Evolutionary conservation across 352 stramenopile genomes (phyloP).

Genomic region (Globisporangium emineosum): DNA sequence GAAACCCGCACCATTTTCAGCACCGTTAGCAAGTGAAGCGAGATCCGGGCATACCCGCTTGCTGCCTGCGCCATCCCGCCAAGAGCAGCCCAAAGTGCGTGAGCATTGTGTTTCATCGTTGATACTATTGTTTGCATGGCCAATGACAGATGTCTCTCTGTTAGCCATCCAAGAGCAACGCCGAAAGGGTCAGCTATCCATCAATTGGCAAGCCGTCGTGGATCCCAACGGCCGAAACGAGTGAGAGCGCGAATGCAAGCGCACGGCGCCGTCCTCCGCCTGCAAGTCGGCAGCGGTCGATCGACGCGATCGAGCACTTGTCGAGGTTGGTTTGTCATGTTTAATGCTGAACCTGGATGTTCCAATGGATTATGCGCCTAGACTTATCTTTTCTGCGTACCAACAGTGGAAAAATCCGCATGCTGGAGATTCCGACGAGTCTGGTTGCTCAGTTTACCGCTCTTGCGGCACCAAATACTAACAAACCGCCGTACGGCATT

Average conservation of each 20-base stretch:
- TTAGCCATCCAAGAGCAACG: slow-evolving; percentile 8
- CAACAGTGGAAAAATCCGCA: slow-evolving; percentile 53
- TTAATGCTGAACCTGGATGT: not conserved
- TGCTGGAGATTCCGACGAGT: slow-evolving; percentile 63
- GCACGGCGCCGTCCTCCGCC: slow-evolving; percentile 19
- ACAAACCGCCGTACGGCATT: slow-evolving; percentile 70
- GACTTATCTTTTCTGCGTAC: too few species aligned
- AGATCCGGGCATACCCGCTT: not conserved
- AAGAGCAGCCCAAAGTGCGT: slow-evolving; percentile 1
- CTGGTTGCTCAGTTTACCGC: slow-evolving; percentile 77
- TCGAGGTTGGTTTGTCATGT: slow-evolving; percentile 38
- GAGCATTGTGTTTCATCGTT: too few species aligned
- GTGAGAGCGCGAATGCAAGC: slow-evolving; percentile 1
- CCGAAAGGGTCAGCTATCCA: slow-evolving; percentile 33
- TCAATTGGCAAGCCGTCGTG: slow-evolving; percentile 57
- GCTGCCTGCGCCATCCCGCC: not conserved
- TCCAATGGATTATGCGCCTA: too few species aligned
- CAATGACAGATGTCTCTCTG: not conserved
- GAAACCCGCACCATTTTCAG: not conserved
- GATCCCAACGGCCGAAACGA: slow-evolving; percentile 35
- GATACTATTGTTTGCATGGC: not conserved
- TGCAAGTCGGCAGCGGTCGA: slow-evolving; percentile 45
- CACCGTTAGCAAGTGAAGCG: not conserved
- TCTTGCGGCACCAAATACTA: slow-evolving; percentile 80
- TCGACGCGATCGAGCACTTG: slow-evolving; percentile 55